These are phyloP conservation scores for Elongisporangium prolatum DNA, from an alignment of 352 stramenopile genomes.

Conservation along the genomic window DNA sequence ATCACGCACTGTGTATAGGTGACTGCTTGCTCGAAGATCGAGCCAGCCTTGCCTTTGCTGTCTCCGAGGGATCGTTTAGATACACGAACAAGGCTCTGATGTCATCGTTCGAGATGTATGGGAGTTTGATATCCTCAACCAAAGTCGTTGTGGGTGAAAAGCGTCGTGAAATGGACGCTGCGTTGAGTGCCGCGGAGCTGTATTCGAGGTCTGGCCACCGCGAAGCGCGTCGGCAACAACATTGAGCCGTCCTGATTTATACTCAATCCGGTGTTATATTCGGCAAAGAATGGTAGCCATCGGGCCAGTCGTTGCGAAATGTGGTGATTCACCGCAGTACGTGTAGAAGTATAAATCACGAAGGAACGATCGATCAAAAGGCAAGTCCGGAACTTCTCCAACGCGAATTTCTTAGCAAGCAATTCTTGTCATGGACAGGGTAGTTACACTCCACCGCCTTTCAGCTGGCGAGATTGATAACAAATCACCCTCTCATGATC, in stretches of 20 bases:
- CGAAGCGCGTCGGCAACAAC: conserved; percentile 17
- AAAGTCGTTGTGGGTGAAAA: too few relatives aligned
- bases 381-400: conserved; percentile 15
- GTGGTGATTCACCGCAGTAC: conserved; percentile 9
- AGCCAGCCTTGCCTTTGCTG: too few relatives aligned
- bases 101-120: too few relatives aligned
- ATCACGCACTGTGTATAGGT: too few relatives aligned
- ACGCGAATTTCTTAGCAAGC: conserved; percentile 14
- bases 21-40: too few relatives aligned
- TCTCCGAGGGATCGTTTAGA: too few relatives aligned
- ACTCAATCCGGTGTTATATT: conserved; percentile 24
- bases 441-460: too few relatives aligned
- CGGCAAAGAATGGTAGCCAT: conserved; percentile 23
- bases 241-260: conserved; percentile 15
- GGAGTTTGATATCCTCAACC: too few relatives aligned
- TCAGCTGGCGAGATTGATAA: conserved; percentile 15
- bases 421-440: conserved; percentile 19
- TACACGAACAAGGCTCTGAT: too few relatives aligned
- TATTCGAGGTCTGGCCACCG: too few relatives aligned
- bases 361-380: conserved; percentile 3
- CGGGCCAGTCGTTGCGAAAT: conserved; percentile 17
- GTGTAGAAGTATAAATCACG: conserved; percentile 15
- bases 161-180: too few relatives aligned
- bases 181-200: conserved; percentile 4
- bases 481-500: conserved; percentile 9